A percentile compares a stretch with the other conserved stretches of the same genome.
Conservation (phyloP, 2,329 filamentous ascomycete genomes). For the Akanthomyces muscarius region DNA sequence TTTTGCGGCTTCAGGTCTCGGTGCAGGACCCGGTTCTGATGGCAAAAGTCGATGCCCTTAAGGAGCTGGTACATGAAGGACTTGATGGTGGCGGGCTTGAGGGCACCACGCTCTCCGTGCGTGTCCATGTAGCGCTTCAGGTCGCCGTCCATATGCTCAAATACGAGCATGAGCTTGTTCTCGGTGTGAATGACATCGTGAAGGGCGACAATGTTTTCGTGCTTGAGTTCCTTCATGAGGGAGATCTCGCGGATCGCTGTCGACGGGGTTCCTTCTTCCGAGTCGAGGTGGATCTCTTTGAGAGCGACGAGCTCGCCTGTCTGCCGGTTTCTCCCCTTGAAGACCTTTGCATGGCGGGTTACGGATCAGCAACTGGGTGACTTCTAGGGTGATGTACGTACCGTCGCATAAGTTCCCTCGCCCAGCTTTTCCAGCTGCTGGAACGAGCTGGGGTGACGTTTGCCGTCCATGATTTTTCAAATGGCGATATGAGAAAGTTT, state of each 20-base stretch:
- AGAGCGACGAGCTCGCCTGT: constrained; percentile 94
- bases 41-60: constrained; percentile 94
- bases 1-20: constrained; percentile 96
- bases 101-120: constrained; percentile 79
- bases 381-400: constrained; percentile 40
- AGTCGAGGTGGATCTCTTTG: constrained; percentile 98
- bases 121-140: constrained; percentile 99
- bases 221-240: constrained; percentile 98
- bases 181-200: constrained; percentile 99
- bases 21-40: constrained; percentile 93
- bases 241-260: constrained; percentile 98
- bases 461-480: constrained; percentile 69
- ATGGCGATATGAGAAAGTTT: background rate
- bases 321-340: constrained; percentile 96
- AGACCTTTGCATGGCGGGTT: constrained; percentile 59
- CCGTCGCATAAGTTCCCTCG: constrained; percentile 97
- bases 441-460: constrained; percentile 92
- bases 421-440: constrained; percentile 99
- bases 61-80: constrained; percentile 99
- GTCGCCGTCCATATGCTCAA: constrained; percentile 98
- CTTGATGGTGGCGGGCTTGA: constrained; percentile 90
- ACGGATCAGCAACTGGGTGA: constrained; percentile 4
- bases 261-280: constrained; percentile 93
- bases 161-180: constrained; percentile 99
- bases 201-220: constrained; percentile 95